Evolutionary conservation across 768 basidiomycete species (phyloP).

Genomic region (Serendipita sp.): DNA sequence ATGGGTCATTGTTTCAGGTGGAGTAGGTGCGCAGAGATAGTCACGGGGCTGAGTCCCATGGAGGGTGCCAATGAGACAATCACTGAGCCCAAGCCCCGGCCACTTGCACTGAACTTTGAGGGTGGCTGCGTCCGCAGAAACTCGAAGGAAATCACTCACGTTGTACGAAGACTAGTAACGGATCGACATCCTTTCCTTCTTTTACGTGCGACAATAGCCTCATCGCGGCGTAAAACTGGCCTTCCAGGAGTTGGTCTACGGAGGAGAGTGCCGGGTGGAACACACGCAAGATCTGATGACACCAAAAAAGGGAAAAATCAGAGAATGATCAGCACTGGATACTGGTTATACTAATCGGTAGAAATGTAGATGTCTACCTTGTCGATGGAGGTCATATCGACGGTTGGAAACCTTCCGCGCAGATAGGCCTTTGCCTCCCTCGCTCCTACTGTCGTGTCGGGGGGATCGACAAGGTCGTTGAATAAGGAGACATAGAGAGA

Average conservation of each 20-base stretch:
- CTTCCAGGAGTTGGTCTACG: constrained; percentile 40
- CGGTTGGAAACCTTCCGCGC: constrained; percentile 42
- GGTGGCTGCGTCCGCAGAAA: neutral
- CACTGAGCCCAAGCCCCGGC: no score
- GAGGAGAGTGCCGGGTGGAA: constrained; percentile 41
- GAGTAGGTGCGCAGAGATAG: no score
- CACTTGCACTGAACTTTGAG: no score
- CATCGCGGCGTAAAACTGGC: constrained; percentile 63
- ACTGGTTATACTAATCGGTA: neutral
- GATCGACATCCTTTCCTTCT: constrained; percentile 44
- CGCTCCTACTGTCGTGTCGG: constrained; percentile 13
- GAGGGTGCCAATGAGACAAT: no score
- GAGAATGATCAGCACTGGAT: neutral
- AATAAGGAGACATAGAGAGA: constrained; percentile 39
- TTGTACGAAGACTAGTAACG: constrained; percentile 57
- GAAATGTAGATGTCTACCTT: constrained; percentile 26
- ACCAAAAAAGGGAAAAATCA: neutral
- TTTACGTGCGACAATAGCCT: constrained; percentile 48
- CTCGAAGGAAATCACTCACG: constrained; percentile 25
- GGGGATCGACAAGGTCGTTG: constrained; percentile 26
- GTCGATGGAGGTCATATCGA: constrained; percentile 40
- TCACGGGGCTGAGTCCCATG: no score
- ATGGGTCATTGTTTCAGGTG: no score
- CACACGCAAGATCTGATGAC: constrained; percentile 41
- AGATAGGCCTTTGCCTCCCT: constrained; percentile 65